These are phyloP conservation scores for Pseudovirgaria hyperparasitica DNA, from an alignment of 2,329 filamentous ascomycete genomes.

Conservation along the genomic window DNA sequence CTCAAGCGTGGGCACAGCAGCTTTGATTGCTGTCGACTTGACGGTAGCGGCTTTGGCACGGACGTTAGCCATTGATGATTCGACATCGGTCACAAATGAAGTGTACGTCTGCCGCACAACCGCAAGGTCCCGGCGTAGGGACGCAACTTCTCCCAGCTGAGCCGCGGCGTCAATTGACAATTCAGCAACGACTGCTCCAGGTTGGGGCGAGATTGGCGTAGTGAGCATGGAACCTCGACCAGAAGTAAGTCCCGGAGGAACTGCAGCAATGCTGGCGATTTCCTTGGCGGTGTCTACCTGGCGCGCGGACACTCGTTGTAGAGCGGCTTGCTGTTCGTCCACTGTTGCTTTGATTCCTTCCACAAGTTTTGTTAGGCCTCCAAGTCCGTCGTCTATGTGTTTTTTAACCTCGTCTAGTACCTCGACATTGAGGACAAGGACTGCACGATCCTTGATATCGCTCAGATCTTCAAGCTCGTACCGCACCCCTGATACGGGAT, in stretches of 20 bases:
- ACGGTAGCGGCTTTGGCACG: constrained; percentile 70
- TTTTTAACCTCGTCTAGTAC: constrained; percentile 89
- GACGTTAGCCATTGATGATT: constrained; percentile 74
- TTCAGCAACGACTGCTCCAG: constrained; percentile 10
- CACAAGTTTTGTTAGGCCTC: constrained; percentile 67
- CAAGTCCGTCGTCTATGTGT: constrained; percentile 87
- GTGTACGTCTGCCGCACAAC: constrained; percentile 88
- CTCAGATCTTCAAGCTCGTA: constrained; percentile 88
- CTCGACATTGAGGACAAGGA: constrained; percentile 90
- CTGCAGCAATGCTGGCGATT: constrained; percentile 53
- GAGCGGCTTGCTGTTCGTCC: constrained; percentile 66
- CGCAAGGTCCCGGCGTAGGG: constrained; percentile 74
- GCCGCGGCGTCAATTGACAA: constrained; percentile 32
- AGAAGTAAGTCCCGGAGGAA: constrained; percentile 21
- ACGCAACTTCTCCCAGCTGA: constrained; percentile 68
- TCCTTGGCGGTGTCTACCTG: constrained; percentile 85
- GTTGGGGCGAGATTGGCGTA: constrained; percentile 16
- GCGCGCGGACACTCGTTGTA: constrained; percentile 78
- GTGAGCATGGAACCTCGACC: constrained; percentile 22
- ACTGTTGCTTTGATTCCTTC: constrained; percentile 75
- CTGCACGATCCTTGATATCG: constrained; percentile 89
- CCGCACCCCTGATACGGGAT: constrained; percentile 87
- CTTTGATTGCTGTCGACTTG: constrained; percentile 61
- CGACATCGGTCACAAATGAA: constrained; percentile 77
- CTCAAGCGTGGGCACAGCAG: constrained; percentile 56